Evolutionary conservation across 2,329 filamentous ascomycete species (phyloP), one percentile per base, ranked within the genome.

Genomic region (Rutstroemia sp.): DNA sequence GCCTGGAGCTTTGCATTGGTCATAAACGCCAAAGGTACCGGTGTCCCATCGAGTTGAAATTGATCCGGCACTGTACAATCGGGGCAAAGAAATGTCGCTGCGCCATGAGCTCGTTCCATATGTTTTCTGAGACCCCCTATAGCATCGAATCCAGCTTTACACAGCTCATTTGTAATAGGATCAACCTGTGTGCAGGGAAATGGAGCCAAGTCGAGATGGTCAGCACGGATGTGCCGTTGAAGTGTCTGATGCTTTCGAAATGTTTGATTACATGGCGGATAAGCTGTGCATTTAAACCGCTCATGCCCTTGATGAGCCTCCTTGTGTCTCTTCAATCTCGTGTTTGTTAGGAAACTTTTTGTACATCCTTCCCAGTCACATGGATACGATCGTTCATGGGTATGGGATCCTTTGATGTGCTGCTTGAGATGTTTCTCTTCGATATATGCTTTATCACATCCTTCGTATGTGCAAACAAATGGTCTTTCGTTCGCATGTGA

Each of bases 161-260:
- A 96, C 54, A 70, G 69, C 51, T 77, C 68, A 7, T 76, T 77
- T 0, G 79, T 82, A 5, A 70, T 68, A 19, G 73, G 68, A 60
- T 83, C 74, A n/a, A 78, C 62, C 57, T 86, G 76, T 1, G 76
- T 75, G 70, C 92, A 97, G 5, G 78, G 77, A 65, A 84, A 95
- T 0, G 89, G 83, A 47, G 86, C 82, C 58, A 86, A 72, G 27
- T 85, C 76, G 40, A 92, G 74, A 70, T 97, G 92, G 12, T 84
- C 86, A 9, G 82, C 81, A 54, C 86, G 82, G 60, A 96, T 81
- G 69, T 97, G 92, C 51, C 88, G 85, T 68, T 92, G 84, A 16
- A 96, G 78, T 0, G 91, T 95, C 62, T 90, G 84, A 68, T 90
- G 87, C 72, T 96, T 96, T 59, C 92, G 82, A 70, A 96, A 97